Percentiles rank a stretch among this genome's conserved stretches.
phyloP scores from a whole-genome alignment of 768 basidiomycete species.

The Paxillus ammoniavirescens region DNA sequence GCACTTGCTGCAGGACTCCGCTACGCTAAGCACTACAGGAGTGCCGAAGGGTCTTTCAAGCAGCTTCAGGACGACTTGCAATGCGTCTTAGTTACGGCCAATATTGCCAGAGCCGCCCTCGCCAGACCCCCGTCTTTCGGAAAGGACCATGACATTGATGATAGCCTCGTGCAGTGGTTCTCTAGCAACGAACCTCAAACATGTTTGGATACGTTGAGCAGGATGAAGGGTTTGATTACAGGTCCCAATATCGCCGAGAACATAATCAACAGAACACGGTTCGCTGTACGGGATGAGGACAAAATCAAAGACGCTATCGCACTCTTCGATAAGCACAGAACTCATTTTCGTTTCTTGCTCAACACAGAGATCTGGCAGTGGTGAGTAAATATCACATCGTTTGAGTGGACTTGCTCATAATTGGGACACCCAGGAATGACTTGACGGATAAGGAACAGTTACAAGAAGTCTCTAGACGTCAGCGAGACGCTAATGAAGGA shows the following conservation, averaged over 20 bases:
- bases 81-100: too few species aligned
- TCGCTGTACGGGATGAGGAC: not conserved
- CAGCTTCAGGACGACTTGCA: too few species aligned
- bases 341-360: conserved; percentile 14
- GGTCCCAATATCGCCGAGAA: not conserved
- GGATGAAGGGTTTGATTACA: conserved; percentile 3
- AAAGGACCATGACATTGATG: not conserved
- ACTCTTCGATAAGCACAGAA: not conserved
- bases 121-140: not conserved
- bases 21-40: too few species aligned
- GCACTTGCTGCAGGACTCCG: too few species aligned
- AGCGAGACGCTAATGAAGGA: too few species aligned
- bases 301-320: conserved; percentile 1
- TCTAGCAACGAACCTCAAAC: not conserved
- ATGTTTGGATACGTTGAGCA: conserved; percentile 5
- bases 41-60: too few species aligned
- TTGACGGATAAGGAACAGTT: too few species aligned
- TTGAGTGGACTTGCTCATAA: too few species aligned
- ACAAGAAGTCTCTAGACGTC: too few species aligned
- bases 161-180: conserved; percentile 11
- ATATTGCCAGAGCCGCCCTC: too few species aligned
- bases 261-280: not conserved
- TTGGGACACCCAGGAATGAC: too few species aligned
- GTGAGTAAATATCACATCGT: not conserved
- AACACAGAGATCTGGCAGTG: conserved; percentile 11